These are phyloP conservation scores for Periglandula ipomoeae DNA, from an alignment of 2,329 filamentous ascomycete species.

Conservation along the genomic window DNA sequence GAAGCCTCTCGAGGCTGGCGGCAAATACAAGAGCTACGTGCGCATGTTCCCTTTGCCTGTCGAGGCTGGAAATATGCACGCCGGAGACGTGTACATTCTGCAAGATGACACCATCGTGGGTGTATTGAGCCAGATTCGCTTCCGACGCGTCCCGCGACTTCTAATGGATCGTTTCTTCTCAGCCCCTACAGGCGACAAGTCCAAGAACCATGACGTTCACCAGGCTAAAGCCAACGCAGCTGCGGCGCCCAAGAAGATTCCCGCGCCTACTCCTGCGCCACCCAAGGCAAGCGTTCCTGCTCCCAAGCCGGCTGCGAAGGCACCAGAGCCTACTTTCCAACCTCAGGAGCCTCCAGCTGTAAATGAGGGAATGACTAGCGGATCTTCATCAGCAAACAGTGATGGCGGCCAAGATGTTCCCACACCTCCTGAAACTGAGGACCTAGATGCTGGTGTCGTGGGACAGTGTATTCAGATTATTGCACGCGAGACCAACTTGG, in stretches of 20 bases:
- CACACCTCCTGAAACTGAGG: background rate
- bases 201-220: background rate
- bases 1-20: constrained; percentile 34
- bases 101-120: constrained; percentile 41
- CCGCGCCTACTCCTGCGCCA: no score
- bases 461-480: constrained; percentile 24
- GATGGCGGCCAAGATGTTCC: no score
- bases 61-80: constrained; percentile 23
- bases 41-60: constrained; percentile 45
- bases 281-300: no score
- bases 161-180: constrained; percentile 59
- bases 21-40: constrained; percentile 46
- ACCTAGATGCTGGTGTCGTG: background rate
- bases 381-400: no score
- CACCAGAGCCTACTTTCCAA: no score
- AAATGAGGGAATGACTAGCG: no score
- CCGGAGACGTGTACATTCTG: constrained; percentile 47
- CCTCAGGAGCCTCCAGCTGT: no score
- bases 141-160: constrained; percentile 57
- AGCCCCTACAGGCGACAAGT: background rate
- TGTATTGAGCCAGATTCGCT: constrained; percentile 47
- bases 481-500: constrained; percentile 45
- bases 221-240: no score
- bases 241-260: no score
- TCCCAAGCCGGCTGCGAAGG: no score